Percentiles rank a stretch among this genome's conserved stretches.
Conservation (phyloP, 2,329 filamentous ascomycete species). For the Stagonosporopsis vannaccii region DNA sequence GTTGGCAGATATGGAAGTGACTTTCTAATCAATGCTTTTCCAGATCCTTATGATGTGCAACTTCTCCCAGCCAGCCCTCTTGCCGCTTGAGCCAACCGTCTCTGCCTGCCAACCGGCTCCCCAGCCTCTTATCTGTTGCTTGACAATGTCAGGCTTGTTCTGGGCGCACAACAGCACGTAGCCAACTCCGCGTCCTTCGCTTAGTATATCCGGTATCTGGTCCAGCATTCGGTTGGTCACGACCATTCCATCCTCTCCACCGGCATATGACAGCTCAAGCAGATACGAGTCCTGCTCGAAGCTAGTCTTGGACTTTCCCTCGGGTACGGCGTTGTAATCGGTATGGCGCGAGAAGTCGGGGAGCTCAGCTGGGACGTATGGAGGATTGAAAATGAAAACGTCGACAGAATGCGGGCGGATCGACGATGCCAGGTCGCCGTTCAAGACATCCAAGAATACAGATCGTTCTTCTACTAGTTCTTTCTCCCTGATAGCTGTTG, state of each 20-base stretch:
- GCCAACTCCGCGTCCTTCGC: slow-evolving; percentile 73
- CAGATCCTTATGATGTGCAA: slow-evolving; percentile 88
- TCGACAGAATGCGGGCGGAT: slow-evolving; percentile 71
- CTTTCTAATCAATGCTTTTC: slow-evolving; percentile 52
- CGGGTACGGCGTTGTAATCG: slow-evolving; percentile 36
- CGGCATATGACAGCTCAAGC: slow-evolving; percentile 85
- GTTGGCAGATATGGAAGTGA: slow-evolving; percentile 30
- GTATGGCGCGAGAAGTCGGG: slow-evolving; percentile 61
- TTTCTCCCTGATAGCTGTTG: slow-evolving; percentile 54
- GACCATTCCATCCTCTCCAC: slow-evolving; percentile 91
- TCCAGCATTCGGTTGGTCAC: slow-evolving; percentile 81
- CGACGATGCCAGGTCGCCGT: slow-evolving; percentile 72
- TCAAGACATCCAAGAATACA: slow-evolving; percentile 70
- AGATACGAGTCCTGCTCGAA: slow-evolving; percentile 86
- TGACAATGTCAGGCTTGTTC: slow-evolving; percentile 82
- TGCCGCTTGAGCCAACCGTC: slow-evolving; percentile 82
- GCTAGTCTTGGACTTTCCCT: slow-evolving; percentile 34
- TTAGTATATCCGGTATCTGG: slow-evolving; percentile 70
- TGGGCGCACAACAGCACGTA: slow-evolving; percentile 91
- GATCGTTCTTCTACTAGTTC: slow-evolving; percentile 27
- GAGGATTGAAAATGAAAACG: slow-evolving; percentile 93
- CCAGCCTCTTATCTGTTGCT: slow-evolving; percentile 66
- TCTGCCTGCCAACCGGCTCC: slow-evolving; percentile 73
- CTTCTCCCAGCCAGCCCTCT: slow-evolving; percentile 92
- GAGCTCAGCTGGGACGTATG: slow-evolving; percentile 88